These are phyloP conservation scores for Apiospora kogelbergensis DNA, from an alignment of 2,329 filamentous ascomycete genomes.

Conservation along the genomic window DNA sequence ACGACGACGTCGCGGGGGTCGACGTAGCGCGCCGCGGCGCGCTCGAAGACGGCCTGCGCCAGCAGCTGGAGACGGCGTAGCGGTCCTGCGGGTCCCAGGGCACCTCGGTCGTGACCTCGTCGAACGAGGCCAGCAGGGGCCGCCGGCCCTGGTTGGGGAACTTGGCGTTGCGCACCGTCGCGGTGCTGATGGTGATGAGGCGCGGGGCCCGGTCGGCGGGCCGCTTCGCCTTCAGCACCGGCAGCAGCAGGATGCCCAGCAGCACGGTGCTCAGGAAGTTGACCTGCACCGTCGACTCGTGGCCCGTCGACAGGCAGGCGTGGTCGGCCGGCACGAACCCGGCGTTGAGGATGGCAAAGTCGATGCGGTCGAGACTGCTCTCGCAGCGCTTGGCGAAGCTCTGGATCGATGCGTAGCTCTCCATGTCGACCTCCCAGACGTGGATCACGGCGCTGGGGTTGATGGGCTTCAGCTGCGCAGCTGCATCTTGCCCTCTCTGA, in stretches of 20 bases:
- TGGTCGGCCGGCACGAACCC: neutral
- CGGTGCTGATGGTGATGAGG: neutral
- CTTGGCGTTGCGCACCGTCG: neutral
- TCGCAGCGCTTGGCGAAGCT: neutral
- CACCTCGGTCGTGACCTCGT: neutral
- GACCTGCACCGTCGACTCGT: conserved; percentile 21
- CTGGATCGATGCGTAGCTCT: neutral
- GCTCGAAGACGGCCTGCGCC: neutral
- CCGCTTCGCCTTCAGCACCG: conserved; percentile 14
- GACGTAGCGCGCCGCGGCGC: conserved; percentile 13
- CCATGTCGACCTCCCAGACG: neutral
- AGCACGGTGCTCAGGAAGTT: conserved; percentile 22
- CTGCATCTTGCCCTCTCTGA: neutral
- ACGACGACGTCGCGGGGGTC: conserved; percentile 21
- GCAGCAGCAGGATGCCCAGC: conserved; percentile 19
- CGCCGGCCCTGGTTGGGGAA: neutral
- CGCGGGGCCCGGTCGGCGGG: neutral
- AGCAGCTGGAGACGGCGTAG: conserved; percentile 7
- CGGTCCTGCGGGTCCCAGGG: neutral
- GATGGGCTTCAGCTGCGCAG: neutral
- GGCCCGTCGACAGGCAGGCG: neutral
- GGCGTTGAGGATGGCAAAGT: neutral
- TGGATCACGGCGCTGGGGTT: neutral
- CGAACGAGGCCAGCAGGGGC: neutral
- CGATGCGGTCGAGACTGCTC: neutral